Evolutionary conservation across 2,329 filamentous ascomycete genomes (phyloP).

Genomic region (Metarhizium humberi): DNA sequence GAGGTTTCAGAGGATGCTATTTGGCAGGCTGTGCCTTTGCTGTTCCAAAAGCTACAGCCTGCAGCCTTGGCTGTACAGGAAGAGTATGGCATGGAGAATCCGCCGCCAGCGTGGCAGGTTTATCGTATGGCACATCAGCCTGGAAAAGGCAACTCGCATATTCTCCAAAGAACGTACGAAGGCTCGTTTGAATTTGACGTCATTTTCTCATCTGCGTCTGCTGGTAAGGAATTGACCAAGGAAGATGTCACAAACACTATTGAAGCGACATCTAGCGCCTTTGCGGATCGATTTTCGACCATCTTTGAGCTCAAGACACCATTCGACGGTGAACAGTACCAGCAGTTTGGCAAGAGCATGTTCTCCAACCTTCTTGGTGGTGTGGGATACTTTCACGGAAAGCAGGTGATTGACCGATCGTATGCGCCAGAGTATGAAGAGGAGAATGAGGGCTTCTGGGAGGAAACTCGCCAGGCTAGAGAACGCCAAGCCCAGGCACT

Average conservation of each 20-base stretch:
- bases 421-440: constrained; percentile 92
- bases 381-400: constrained; percentile 89
- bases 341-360: constrained; percentile 76
- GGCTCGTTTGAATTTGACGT: constrained; percentile 91
- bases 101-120: constrained; percentile 76
- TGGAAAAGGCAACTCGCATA: constrained; percentile 67
- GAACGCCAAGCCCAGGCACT: constrained; percentile 56
- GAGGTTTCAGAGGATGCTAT: constrained; percentile 55
- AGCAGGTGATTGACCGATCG: constrained; percentile 81
- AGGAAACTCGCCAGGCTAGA: constrained; percentile 75
- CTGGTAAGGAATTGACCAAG: constrained; percentile 41
- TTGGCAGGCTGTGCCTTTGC: constrained; percentile 73
- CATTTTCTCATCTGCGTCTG: constrained; percentile 74
- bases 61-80: constrained; percentile 40
- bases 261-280: constrained; percentile 53
- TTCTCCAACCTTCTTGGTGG: constrained; percentile 92
- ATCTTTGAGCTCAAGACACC: constrained; percentile 61
- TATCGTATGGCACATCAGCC: constrained; percentile 69
- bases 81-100: constrained; percentile 47
- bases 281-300: constrained; percentile 64
- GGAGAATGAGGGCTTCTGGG: constrained; percentile 92
- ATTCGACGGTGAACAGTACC: constrained; percentile 64
- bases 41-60: constrained; percentile 45
- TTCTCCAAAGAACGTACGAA: constrained; percentile 86
- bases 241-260: constrained; percentile 65